These are phyloP conservation scores for Polyporus arcularius DNA, from an alignment of 768 basidiomycete genomes.

Conservation along the genomic window DNA sequence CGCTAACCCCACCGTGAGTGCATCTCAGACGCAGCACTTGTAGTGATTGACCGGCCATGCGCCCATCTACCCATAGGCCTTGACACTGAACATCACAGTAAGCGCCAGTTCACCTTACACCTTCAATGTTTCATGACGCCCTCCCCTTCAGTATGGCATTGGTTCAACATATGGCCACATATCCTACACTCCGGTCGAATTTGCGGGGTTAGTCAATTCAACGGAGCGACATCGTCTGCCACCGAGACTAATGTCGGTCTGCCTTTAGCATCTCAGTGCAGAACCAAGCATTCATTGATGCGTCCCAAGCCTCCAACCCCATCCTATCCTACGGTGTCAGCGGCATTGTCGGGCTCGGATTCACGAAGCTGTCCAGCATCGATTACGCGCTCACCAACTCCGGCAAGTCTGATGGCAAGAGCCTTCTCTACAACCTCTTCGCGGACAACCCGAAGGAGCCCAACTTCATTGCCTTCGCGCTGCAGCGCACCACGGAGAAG, in stretches of 20 bases:
- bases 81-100: conserved; percentile 65
- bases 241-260: not conserved
- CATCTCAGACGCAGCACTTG: not conserved
- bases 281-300: conserved; percentile 74
- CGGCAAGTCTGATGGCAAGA: conserved; percentile 60
- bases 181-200: conserved; percentile 60
- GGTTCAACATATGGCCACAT: conserved; percentile 76
- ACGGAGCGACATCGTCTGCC: not conserved
- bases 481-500: conserved; percentile 60
- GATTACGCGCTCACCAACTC: conserved; percentile 60
- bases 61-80: conserved; percentile 35
- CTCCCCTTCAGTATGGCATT: conserved; percentile 62
- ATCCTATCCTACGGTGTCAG: conserved; percentile 68
- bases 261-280: conserved; percentile 56
- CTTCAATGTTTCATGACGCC: not conserved
- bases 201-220: conserved; percentile 59
- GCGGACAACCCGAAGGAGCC: conserved; percentile 64
- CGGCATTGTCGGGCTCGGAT: conserved; percentile 79
- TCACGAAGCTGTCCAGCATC: conserved; percentile 73
- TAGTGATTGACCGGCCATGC: not conserved
- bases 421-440: conserved; percentile 77
- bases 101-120: conserved; percentile 20
- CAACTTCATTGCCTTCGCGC: conserved; percentile 79
- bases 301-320: conserved; percentile 65
- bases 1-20: conserved; percentile 25